Conservation (phyloP, 768 basidiomycete genomes). For the Crucibulum laeve region DNA sequence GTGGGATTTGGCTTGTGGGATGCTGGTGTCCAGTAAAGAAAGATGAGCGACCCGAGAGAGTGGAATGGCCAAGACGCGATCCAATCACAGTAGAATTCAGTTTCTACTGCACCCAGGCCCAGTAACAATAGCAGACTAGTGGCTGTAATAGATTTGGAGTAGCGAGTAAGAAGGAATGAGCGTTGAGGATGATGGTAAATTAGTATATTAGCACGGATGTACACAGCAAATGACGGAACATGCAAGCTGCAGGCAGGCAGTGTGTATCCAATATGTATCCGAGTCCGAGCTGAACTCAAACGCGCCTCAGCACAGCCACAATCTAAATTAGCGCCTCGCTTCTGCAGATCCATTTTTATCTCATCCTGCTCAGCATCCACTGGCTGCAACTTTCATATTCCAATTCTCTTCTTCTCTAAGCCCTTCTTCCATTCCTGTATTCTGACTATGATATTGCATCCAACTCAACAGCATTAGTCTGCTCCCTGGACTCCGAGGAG, state of each 20-base stretch:
- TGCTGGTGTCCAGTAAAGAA: constrained; percentile 17
- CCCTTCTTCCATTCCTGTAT: too few species aligned
- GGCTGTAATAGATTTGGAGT: too few species aligned
- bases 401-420: too few species aligned
- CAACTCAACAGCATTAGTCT: too few species aligned
- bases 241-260: neutral
- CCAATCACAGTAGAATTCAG: constrained; percentile 14
- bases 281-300: neutral
- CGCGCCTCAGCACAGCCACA: constrained; percentile 1
- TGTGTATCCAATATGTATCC: neutral
- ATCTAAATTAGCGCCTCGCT: neutral
- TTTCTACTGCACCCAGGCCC: constrained; percentile 2
- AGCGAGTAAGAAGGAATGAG: too few species aligned
- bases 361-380: too few species aligned
- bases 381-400: too few species aligned
- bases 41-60: constrained; percentile 33
- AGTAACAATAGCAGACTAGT: neutral
- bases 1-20: constrained; percentile 7
- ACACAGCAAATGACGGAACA: too few species aligned
- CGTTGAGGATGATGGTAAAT: too few species aligned
- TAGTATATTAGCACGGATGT: too few species aligned
- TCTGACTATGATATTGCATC: too few species aligned
- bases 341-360: neutral
- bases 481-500: neutral
- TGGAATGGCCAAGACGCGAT: constrained; percentile 28